These are phyloP conservation scores for Pseudotsuga menziesii DNA, from an alignment of 75 land plant genomes.

Conservation along the genomic window DNA sequence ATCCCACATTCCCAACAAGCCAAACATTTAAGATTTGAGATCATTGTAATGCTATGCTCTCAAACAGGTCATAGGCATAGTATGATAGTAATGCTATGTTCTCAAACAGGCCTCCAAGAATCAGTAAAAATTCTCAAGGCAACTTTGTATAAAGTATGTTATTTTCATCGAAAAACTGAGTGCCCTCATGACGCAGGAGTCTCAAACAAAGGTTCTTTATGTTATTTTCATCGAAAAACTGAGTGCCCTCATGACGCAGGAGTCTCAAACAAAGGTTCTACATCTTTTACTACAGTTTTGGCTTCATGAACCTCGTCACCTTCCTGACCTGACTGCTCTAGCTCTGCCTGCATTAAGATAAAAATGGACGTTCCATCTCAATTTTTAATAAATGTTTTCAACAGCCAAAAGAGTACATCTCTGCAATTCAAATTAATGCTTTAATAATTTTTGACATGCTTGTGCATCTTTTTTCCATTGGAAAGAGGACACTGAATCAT, in stretches of 20 bases:
- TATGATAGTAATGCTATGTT: neutral
- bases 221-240: neutral
- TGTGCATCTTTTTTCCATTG: neutral
- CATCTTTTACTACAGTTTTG: constrained; percentile 23
- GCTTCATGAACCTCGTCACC: constrained; percentile 40
- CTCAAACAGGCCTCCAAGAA: neutral
- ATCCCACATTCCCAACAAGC: too few relatives aligned
- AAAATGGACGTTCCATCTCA: neutral
- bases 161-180: neutral
- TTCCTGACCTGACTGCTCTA: constrained; percentile 33
- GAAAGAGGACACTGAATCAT: constrained; percentile 9
- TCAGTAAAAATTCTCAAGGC: neutral
- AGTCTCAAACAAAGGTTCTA: constrained; percentile 32
- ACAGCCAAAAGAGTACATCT: neutral
- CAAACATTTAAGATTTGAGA: neutral
- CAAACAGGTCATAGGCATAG: too few relatives aligned
- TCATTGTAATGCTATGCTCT: neutral
- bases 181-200: neutral
- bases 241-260: neutral
- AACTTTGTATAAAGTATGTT: neutral
- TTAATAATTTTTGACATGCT: neutral
- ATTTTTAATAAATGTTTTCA: too few relatives aligned
- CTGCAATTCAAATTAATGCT: neutral
- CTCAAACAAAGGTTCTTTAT: constrained; percentile 28
- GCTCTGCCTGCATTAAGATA: constrained; percentile 33